Conservation (phyloP, 2,329 filamentous ascomycete species). For the Pyrenochaeta sp. region DNA sequence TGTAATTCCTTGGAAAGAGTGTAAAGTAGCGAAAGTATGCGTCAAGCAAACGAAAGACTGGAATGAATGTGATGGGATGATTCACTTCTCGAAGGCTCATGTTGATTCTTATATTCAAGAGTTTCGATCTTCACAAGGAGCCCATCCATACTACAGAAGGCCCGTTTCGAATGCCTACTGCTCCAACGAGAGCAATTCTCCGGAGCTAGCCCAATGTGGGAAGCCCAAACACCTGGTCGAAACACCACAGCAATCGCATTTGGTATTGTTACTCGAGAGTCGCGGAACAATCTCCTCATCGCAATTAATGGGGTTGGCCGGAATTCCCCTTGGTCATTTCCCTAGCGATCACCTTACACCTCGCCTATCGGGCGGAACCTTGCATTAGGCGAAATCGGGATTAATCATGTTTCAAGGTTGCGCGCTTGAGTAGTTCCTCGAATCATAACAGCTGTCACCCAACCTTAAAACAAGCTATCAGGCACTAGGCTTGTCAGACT, state of each 20-base stretch:
- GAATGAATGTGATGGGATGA: conserved; percentile 24
- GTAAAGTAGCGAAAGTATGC: conserved; percentile 26
- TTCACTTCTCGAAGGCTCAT: conserved; percentile 2
- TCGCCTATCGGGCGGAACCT: conserved; percentile 3
- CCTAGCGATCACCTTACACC: neutral
- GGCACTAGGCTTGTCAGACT: conserved; percentile 5
- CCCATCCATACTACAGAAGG: neutral
- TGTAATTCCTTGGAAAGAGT: conserved; percentile 16
- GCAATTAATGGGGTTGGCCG: neutral
- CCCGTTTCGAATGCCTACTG: conserved; percentile 1
- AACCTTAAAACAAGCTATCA: conserved; percentile 11
- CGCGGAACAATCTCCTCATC: conserved; percentile 2
- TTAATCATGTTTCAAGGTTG: conserved; percentile 11
- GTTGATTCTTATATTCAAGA: conserved; percentile 25
- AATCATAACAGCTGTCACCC: neutral
- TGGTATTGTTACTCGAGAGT: conserved; percentile 3
- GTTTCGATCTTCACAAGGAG: neutral
- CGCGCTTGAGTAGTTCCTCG: conserved; percentile 1
- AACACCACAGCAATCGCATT: conserved; percentile 12
- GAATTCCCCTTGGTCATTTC: conserved; percentile 4
- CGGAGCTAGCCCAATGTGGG: conserved; percentile 7
- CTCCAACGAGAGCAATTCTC: conserved; percentile 10
- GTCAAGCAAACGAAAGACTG: conserved; percentile 33
- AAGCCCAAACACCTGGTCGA: conserved; percentile 12
- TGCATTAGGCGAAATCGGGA: neutral